phyloP scores from a whole-genome alignment of 495 filamentous ascomycete species.

The Neurospora sp. region DNA sequence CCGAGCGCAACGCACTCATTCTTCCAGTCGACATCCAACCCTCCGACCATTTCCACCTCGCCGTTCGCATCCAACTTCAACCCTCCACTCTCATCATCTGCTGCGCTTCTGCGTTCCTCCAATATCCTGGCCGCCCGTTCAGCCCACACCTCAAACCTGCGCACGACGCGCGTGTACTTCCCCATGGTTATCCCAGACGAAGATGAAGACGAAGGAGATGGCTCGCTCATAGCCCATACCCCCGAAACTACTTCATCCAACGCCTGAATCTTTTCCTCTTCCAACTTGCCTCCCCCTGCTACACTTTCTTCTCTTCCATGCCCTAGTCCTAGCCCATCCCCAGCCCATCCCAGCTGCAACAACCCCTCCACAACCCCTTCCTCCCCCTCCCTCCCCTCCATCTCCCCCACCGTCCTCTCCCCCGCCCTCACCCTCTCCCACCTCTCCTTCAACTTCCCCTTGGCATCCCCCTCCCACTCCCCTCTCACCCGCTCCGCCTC shows the following conservation, averaged over 20 bases:
- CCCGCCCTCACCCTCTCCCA: constrained; percentile 29
- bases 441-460: constrained; percentile 24
- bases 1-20: constrained; percentile 31
- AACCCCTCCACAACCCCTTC: constrained; percentile 12
- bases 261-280: constrained; percentile 36
- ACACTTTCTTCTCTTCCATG: constrained; percentile 22
- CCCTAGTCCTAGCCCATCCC: constrained; percentile 4
- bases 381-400: constrained; percentile 14
- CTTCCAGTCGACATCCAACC: constrained; percentile 32
- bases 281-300: neutral
- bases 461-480: constrained; percentile 41
- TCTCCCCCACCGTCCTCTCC: constrained; percentile 19
- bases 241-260: constrained; percentile 42
- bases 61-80: constrained; percentile 21
- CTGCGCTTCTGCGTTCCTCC: constrained; percentile 17
- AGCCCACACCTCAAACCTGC: constrained; percentile 44
- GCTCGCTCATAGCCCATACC: constrained; percentile 39
- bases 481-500: constrained; percentile 20
- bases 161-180: constrained; percentile 35
- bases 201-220: neutral
- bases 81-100: constrained; percentile 20
- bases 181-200: constrained; percentile 20
- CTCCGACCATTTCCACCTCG: constrained; percentile 28
- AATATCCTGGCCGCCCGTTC: constrained; percentile 30
- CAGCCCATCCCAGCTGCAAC: constrained; percentile 17